phyloP scores from a whole-genome alignment of 495 filamentous ascomycete species.

The Daldinia caldariorum region DNA sequence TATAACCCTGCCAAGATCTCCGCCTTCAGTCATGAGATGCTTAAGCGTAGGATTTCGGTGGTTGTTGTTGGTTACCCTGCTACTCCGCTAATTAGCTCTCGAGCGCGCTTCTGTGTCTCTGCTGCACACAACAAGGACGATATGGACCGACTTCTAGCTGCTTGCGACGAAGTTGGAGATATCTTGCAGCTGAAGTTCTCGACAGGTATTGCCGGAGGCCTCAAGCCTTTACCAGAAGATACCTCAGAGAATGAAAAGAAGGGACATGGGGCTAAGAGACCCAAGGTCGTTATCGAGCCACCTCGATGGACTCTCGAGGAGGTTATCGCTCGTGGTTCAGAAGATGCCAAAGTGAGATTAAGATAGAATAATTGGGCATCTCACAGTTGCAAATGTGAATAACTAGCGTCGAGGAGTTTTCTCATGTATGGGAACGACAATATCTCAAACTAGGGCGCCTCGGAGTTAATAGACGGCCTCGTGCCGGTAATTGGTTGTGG shows the following conservation, averaged over 20 bases:
- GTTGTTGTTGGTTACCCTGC: slow-evolving; percentile 98
- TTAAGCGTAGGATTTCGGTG: slow-evolving; percentile 96
- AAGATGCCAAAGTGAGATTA: slow-evolving; percentile 79
- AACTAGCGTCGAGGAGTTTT: slow-evolving; percentile 42
- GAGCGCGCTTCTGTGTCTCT: slow-evolving; percentile 94
- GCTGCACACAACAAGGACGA: slow-evolving; percentile 98
- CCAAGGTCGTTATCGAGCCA: slow-evolving; percentile 63
- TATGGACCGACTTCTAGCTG: slow-evolving; percentile 86
- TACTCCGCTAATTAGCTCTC: slow-evolving; percentile 93
- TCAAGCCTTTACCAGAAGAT: slow-evolving; percentile 73
- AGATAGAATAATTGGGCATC: slow-evolving; percentile 51
- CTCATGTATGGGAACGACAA: slow-evolving; percentile 33
- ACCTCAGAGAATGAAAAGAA: slow-evolving; percentile 76
- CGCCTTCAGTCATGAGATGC: slow-evolving; percentile 98
- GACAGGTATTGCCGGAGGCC: slow-evolving; percentile 89
- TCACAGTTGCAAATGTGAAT: slow-evolving; percentile 30
- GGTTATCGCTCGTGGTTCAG: slow-evolving; percentile 78
- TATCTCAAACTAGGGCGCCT: slow-evolving; percentile 45
- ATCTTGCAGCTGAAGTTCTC: slow-evolving; percentile 95
- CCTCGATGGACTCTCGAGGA: slow-evolving; percentile 87
- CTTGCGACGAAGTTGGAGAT: slow-evolving; percentile 93
- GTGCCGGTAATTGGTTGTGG: slow-evolving; percentile 37
- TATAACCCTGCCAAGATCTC: slow-evolving; percentile 98
- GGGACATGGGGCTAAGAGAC: slow-evolving; percentile 67
- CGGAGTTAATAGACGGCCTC: slow-evolving; percentile 44